Percentiles rank a stretch among this genome's conserved stretches.
These are phyloP conservation scores for Leptographium wingfieldii DNA, from an alignment of 2,329 filamentous ascomycete genomes.

Conservation along the genomic window DNA sequence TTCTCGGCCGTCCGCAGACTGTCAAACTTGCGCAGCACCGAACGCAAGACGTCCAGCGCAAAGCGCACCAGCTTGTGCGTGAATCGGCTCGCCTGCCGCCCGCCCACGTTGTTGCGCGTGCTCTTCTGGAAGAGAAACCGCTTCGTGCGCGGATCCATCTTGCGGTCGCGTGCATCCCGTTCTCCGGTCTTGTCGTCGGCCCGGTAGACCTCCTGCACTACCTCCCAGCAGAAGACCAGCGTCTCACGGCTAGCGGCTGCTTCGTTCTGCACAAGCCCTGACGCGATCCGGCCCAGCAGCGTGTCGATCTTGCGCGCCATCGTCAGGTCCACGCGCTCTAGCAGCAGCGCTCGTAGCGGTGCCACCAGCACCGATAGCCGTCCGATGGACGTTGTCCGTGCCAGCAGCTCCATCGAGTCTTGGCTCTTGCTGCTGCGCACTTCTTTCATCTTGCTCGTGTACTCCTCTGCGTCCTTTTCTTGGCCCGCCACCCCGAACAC, in stretches of 20 bases:
- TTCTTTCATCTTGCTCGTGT: slow-evolving; percentile 91
- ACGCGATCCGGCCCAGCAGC: slow-evolving; percentile 67
- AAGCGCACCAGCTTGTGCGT: slow-evolving; percentile 83
- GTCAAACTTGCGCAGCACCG: slow-evolving; percentile 76
- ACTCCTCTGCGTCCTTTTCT: slow-evolving; percentile 95
- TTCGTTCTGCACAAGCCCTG: slow-evolving; percentile 72
- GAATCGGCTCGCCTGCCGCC: slow-evolving; percentile 62
- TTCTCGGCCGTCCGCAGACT: slow-evolving; percentile 68
- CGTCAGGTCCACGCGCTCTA: slow-evolving; percentile 72
- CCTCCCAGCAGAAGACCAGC: slow-evolving; percentile 88
- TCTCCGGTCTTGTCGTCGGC: neutral
- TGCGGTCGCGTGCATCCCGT: neutral
- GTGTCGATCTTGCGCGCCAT: slow-evolving; percentile 87
- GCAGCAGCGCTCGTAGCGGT: slow-evolving; percentile 64
- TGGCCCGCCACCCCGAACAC: slow-evolving; percentile 86
- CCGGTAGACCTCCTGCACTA: slow-evolving; percentile 75
- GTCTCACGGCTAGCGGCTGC: slow-evolving; percentile 68
- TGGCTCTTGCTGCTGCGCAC: slow-evolving; percentile 97
- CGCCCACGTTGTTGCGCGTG: slow-evolving; percentile 55
- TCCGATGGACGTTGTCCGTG: slow-evolving; percentile 65
- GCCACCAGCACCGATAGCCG: slow-evolving; percentile 63
- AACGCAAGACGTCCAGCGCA: slow-evolving; percentile 72
- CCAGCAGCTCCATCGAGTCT: slow-evolving; percentile 89
- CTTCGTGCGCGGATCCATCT: slow-evolving; percentile 48
- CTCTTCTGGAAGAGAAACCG: slow-evolving; percentile 73